Conservation (phyloP, 495 filamentous ascomycete genomes). For the Aspergillus avenaceus region DNA sequence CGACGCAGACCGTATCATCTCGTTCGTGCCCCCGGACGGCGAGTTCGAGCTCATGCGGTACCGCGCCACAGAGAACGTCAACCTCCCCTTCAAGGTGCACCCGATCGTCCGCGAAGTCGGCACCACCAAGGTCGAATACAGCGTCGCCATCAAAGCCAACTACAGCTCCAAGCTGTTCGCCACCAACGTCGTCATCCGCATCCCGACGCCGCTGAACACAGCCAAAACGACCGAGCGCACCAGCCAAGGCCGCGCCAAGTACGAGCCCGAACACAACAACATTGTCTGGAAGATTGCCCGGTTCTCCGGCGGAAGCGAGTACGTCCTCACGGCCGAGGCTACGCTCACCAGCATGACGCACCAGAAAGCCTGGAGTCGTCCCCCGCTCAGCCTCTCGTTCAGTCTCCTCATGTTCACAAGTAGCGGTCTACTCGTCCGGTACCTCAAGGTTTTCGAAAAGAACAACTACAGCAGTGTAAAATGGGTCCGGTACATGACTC, state of each 20-base stretch:
- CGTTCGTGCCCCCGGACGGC: slow-evolving; percentile 95
- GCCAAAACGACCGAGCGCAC: slow-evolving; percentile 91
- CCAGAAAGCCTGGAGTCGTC: slow-evolving; percentile 95
- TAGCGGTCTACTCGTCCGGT: slow-evolving; percentile 84
- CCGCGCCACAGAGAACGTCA: slow-evolving; percentile 98
- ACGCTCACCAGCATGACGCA: slow-evolving; percentile 94
- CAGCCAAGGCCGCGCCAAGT: slow-evolving; percentile 94
- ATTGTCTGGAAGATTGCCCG: slow-evolving; percentile 99
- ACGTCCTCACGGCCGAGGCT: slow-evolving; percentile 89
- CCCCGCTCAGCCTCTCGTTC: slow-evolving; percentile 88
- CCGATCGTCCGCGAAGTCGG: slow-evolving; percentile 97
- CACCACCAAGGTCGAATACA: slow-evolving; percentile 97
- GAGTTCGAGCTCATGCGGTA: slow-evolving; percentile 99
- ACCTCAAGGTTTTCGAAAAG: slow-evolving; percentile 99
- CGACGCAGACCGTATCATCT: slow-evolving; percentile 95
- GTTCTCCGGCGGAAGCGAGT: slow-evolving; percentile 94
- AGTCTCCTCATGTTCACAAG: slow-evolving; percentile 97
- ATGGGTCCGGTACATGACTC: slow-evolving; percentile 99
- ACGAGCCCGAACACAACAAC: slow-evolving; percentile 95
- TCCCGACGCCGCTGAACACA: slow-evolving; percentile 95
- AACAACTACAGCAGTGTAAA: slow-evolving; percentile 97
- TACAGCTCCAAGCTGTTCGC: slow-evolving; percentile 96
- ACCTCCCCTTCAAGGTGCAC: slow-evolving; percentile 97
- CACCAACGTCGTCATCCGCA: slow-evolving; percentile 92
- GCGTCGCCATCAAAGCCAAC: slow-evolving; percentile 94